Evolutionary conservation across 2,329 filamentous ascomycete species (phyloP).

Genomic region (Chaetoscypha palmicola): DNA sequence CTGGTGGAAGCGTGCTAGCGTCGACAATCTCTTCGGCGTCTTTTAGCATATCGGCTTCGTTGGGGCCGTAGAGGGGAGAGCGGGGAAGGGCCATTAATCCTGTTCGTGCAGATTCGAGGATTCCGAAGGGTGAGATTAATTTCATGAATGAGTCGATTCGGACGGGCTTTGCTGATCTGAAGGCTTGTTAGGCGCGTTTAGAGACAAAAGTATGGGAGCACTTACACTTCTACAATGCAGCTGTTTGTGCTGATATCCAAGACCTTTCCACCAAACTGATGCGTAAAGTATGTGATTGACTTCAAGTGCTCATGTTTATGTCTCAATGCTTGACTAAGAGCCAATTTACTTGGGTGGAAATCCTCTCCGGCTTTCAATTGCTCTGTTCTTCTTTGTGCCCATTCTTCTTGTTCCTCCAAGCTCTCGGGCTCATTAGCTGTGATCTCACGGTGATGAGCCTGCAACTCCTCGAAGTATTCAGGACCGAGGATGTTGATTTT

Average conservation of each 20-base stretch:
- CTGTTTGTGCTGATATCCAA: constrained; percentile 97
- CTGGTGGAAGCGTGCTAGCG: constrained; percentile 85
- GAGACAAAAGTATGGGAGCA: constrained; percentile 21
- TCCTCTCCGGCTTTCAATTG: constrained; percentile 39
- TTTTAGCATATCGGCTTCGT: constrained; percentile 64
- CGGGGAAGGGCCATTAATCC: constrained; percentile 95
- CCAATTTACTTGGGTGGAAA: constrained; percentile 85
- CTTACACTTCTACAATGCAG: constrained; percentile 95
- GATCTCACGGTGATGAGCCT: constrained; percentile 93
- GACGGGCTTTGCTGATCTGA: constrained; percentile 72
- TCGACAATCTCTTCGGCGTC: constrained; percentile 94
- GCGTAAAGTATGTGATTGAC: constrained; percentile 91
- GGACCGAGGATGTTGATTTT: constrained; percentile 96
- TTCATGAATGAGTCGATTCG: constrained; percentile 98
- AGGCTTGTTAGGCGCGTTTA: constrained; percentile 10
- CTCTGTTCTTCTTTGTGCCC: constrained; percentile 28
- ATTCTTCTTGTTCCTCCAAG: constrained; percentile 35
- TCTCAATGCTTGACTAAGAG: constrained; percentile 79
- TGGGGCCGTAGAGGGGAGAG: constrained; percentile 72
- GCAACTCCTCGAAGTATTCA: constrained; percentile 96
- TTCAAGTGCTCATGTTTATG: constrained; percentile 97
- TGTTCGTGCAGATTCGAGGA: constrained; percentile 90
- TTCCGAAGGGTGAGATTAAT: constrained; percentile 87
- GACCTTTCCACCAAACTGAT: constrained; percentile 97
- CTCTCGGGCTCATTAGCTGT: constrained; percentile 37